These are phyloP conservation scores for Solanum chacoense DNA, from an alignment of 305 asterid genomes.

Conservation along the genomic window DNA sequence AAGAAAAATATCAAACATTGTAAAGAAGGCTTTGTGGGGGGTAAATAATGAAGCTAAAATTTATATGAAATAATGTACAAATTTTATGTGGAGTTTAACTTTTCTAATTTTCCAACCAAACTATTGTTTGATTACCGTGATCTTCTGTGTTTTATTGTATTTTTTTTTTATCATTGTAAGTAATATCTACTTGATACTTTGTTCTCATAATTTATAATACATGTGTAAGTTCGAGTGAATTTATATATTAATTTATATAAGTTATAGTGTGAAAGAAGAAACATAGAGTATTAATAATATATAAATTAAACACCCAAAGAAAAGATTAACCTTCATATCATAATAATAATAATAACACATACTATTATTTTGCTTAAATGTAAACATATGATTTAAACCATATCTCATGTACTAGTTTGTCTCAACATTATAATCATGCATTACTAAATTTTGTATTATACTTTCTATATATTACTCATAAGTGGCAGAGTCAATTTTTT, in stretches of 20 bases:
- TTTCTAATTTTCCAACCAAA: neutral
- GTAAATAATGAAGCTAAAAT: neutral
- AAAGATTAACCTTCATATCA: neutral
- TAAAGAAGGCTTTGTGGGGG: neutral
- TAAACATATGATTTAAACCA: neutral
- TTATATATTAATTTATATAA: too few relatives aligned
- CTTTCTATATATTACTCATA: neutral
- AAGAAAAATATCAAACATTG: neutral
- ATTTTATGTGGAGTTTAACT: neutral
- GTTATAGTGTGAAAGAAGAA: neutral
- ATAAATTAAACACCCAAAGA: neutral
- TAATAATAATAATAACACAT: neutral
- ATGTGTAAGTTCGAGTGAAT: too few relatives aligned
- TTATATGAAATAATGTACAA: neutral
- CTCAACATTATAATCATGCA: neutral
- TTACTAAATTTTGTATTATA: too few relatives aligned
- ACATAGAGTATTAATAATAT: neutral
- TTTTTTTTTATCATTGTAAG: neutral
- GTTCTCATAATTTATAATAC: neutral
- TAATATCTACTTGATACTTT: neutral
- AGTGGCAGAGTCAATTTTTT: neutral
- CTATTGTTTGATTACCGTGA: neutral
- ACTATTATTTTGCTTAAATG: neutral
- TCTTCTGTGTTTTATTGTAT: neutral
- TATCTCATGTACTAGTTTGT: neutral